A percentile compares a stretch with the other conserved stretches of the same genome.
These are phyloP conservation scores for Alliaria petiolata DNA, from an alignment of 345 rosid genomes.

Conservation along the genomic window DNA sequence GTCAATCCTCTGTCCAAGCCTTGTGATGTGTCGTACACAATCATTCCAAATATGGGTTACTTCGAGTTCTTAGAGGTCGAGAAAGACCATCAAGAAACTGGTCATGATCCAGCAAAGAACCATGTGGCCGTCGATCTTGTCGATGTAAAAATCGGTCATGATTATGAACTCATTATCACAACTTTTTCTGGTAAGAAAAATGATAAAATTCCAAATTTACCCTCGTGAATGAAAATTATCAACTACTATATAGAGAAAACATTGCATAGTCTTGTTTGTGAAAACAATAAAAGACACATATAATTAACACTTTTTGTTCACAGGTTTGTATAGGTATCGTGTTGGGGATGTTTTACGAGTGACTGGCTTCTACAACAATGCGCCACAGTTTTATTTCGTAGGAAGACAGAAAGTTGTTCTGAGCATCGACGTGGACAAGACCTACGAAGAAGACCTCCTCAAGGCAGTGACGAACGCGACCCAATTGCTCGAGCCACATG, in stretches of 20 bases:
- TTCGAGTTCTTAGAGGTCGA: conserved; percentile 73
- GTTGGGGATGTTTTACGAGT: conserved; percentile 78
- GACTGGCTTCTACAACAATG: conserved; percentile 66
- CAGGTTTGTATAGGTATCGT: conserved; percentile 78
- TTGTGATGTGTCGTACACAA: conserved; percentile 75
- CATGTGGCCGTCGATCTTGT: conserved; percentile 50
- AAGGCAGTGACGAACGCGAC: conserved; percentile 68
- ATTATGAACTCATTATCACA: conserved; percentile 71
- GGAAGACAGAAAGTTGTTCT: conserved; percentile 71
- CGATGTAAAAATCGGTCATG: conserved; percentile 62
- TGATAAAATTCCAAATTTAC: not conserved
- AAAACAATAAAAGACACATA: not conserved
- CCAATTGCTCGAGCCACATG: conserved; percentile 47
- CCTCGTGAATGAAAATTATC: no score
- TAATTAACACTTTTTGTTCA: no score
- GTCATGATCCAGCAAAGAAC: not conserved
- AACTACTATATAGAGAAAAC: no score
- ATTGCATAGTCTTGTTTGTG: not conserved
- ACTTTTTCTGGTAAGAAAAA: conserved; percentile 74
- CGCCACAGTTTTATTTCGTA: conserved; percentile 70
- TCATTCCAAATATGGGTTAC: conserved; percentile 72
- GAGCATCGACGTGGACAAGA: conserved; percentile 82
- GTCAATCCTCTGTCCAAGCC: conserved; percentile 62
- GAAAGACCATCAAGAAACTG: conserved; percentile 35
- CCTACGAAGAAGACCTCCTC: conserved; percentile 77